Evolutionary conservation across 306 rosid species (phyloP).

Genomic region (Notholithocarpus densiflorus): DNA sequence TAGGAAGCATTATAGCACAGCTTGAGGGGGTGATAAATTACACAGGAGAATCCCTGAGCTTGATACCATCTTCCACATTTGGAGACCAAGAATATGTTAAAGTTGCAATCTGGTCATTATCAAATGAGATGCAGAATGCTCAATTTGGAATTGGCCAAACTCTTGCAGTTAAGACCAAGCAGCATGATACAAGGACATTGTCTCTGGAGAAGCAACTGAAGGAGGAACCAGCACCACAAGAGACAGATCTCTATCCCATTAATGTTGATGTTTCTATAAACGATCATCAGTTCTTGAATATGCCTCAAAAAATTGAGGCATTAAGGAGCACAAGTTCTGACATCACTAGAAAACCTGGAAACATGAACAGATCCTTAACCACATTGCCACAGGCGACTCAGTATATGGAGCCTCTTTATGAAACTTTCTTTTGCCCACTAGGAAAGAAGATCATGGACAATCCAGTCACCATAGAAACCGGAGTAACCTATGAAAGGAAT

Average conservation of each 20-base stretch:
- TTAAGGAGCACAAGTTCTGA: background rate
- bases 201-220: constrained; percentile 18
- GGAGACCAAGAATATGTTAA: constrained; percentile 34
- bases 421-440: constrained; percentile 47
- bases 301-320: background rate
- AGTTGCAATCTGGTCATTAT: constrained; percentile 30
- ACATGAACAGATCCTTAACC: background rate
- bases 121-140: constrained; percentile 38
- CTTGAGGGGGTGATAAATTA: constrained; percentile 31
- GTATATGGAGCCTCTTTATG: constrained; percentile 39
- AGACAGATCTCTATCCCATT: constrained; percentile 40
- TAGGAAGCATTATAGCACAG: constrained; percentile 10
- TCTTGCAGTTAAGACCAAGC: background rate
- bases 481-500: constrained; percentile 40
- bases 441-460: constrained; percentile 44
- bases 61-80: constrained; percentile 30
- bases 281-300: constrained; percentile 5
- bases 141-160: background rate
- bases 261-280: constrained; percentile 23
- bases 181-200: background rate
- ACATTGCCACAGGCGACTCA: constrained; percentile 17
- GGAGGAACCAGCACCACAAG: constrained; percentile 15
- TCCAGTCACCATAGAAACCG: constrained; percentile 45
- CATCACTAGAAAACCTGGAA: constrained; percentile 8
- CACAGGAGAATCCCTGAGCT: constrained; percentile 36